A percentile compares a stretch with the other conserved stretches of the same genome.
These are phyloP conservation scores for Tulasnella sp. DNA, from an alignment of 768 basidiomycete species.

Conservation along the genomic window DNA sequence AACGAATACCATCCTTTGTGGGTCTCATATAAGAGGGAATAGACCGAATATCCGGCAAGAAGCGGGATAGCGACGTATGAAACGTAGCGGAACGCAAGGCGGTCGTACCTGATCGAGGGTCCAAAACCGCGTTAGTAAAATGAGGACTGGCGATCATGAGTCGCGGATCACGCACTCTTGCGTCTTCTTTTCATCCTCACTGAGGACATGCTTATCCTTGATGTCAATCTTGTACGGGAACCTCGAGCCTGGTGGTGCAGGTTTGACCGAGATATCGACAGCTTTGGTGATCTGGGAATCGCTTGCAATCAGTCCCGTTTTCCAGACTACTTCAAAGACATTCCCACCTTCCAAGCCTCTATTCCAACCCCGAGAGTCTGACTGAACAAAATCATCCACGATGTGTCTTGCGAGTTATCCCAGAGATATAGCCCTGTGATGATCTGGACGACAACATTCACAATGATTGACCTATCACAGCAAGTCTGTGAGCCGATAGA, in stretches of 20 bases:
- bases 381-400: slow-evolving; percentile 93
- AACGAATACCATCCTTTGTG: slow-evolving; percentile 97
- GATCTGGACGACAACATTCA: slow-evolving; percentile 83
- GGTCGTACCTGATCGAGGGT: slow-evolving; percentile 63
- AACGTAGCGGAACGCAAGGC: slow-evolving; percentile 89
- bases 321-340: background rate
- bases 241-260: slow-evolving; percentile 52
- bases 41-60: slow-evolving; percentile 65
- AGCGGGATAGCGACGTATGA: slow-evolving; percentile 81
- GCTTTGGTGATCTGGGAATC: slow-evolving; percentile 71
- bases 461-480: slow-evolving; percentile 52
- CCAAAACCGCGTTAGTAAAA: background rate
- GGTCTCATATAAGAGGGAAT: slow-evolving; percentile 72
- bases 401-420: slow-evolving; percentile 92
- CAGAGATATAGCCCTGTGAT: slow-evolving; percentile 88
- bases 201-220: slow-evolving; percentile 94
- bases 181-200: slow-evolving; percentile 94
- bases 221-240: slow-evolving; percentile 77
- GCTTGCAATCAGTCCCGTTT: too few species aligned
- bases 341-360: slow-evolving; percentile 86
- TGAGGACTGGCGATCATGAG: background rate
- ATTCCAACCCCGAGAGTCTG: slow-evolving; percentile 74
- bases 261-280: slow-evolving; percentile 69
- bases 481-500: slow-evolving; percentile 6
- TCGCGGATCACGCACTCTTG: slow-evolving; percentile 61